Evolutionary conservation across 2,329 filamentous ascomycete genomes (phyloP), one percentile per base, ranked within the genome.

Genomic region (Pseudogymnoascus sp.): DNA sequence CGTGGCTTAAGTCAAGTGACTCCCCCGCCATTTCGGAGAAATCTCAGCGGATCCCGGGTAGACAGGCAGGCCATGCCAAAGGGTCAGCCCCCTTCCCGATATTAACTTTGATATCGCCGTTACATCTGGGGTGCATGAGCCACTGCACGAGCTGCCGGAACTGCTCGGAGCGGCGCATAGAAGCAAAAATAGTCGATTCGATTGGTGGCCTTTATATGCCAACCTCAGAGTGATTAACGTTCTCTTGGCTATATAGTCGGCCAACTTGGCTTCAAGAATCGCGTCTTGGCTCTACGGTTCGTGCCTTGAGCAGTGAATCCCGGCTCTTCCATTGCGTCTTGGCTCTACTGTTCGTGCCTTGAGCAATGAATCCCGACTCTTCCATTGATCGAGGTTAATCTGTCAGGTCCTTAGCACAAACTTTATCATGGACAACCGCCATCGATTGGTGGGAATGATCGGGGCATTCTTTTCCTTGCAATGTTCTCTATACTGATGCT

Each of bases 141-240:
- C 4, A 16, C n/a, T 18, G 51, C 51, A 57, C 5, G 51, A 57
- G 29, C 29, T 34, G 51, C 51, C 26, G 51, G 12, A 51, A n/a
- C 45, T 23, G 23, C 14, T 14, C 8, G 16, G 10, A 51, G 45
- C n/a, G 14, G 23, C 23, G 14, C 23, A 51, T 29, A 7, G 21
- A 51, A 29, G 14, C 14, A 51, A 51, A n/a, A 26, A 5, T 6
- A 10, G n/a, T 12, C 5, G 5, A 18, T 57, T 34, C 29, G n/a
- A 57, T 57, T 57, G 51, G 51, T 57, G 51, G 51, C 51, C 51
- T 57, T 57, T 34, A 57, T 57, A 57, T 57, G 26, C 34, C 10
- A 57, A 29, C n/a, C 12, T 18, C 29, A 57, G 10, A 34, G 5
- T 57, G 11, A 57, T 57, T 34, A 57, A 34, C 34, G n/a, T 57